Evolutionary conservation across 78 protist genomes (phyloP).

Genomic region (Planoprotostelium fungivorum): DNA sequence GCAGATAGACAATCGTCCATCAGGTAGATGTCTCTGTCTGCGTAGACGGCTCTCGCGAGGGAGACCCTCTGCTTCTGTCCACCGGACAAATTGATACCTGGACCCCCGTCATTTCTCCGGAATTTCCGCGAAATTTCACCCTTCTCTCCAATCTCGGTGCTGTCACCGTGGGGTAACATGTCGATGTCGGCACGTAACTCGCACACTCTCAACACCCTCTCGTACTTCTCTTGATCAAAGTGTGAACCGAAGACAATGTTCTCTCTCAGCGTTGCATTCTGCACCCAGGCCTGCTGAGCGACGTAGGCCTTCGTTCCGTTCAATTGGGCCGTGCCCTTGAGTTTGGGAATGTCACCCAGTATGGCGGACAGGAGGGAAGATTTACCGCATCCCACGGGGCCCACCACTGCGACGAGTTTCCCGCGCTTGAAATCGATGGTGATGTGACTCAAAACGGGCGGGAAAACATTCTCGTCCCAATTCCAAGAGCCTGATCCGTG

Average conservation of each 20-base stretch:
- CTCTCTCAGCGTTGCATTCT: slow-evolving; percentile 79
- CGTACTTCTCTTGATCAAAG: slow-evolving; percentile 62
- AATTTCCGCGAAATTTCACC: slow-evolving; percentile 87
- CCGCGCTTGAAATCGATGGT: slow-evolving; percentile 12
- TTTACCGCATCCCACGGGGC: slow-evolving; percentile 78
- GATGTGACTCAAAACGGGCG: neutral
- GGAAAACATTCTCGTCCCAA: neutral
- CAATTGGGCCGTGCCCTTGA: neutral
- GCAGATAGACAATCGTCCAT: slow-evolving; percentile 89
- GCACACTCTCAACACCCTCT: slow-evolving; percentile 66
- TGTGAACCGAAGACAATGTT: slow-evolving; percentile 89
- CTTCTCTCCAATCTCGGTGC: slow-evolving; percentile 88
- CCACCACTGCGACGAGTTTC: slow-evolving; percentile 29
- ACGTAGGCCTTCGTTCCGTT: slow-evolving; percentile 53
- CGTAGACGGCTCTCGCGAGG: slow-evolving; percentile 82
- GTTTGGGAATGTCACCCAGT: slow-evolving; percentile 63
- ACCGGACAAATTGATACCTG: slow-evolving; percentile 90
- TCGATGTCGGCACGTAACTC: slow-evolving; percentile 72
- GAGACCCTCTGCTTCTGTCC: slow-evolving; percentile 92
- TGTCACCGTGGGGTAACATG: slow-evolving; percentile 77
- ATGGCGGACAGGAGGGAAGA: slow-evolving; percentile 59
- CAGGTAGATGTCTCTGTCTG: slow-evolving; percentile 71
- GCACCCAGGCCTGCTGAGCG: slow-evolving; percentile 89
- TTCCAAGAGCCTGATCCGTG: neutral
- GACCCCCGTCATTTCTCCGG: slow-evolving; percentile 87